A percentile compares a stretch with the other conserved stretches of the same genome.
phyloP scores from a whole-genome alignment of 2,329 filamentous ascomycete genomes.

The Pestalotiopsis sp. region DNA sequence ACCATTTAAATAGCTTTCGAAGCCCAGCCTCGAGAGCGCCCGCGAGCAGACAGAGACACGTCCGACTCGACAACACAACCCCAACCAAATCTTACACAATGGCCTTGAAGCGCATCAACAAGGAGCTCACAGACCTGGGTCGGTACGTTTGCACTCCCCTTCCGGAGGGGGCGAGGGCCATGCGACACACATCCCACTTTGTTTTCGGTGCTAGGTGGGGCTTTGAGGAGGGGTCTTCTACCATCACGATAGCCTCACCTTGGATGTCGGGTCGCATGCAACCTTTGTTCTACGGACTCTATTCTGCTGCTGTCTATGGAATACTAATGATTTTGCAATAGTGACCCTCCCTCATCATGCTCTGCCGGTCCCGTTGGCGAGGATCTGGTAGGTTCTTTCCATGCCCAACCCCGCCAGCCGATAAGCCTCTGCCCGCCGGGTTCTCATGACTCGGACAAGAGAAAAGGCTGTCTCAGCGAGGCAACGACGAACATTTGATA shows the following conservation, averaged over 20 bases:
- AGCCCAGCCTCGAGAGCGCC: conserved; percentile 24
- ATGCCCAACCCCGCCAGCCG: conserved; percentile 29
- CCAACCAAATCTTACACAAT: conserved; percentile 50
- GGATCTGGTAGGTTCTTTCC: conserved; percentile 79
- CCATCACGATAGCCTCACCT: conserved; percentile 12
- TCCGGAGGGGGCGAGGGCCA: conserved; percentile 16
- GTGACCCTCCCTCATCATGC: conserved; percentile 98
- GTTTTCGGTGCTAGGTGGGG: conserved; percentile 31
- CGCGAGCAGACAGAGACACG: conserved; percentile 17
- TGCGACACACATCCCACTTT: conserved; percentile 20
- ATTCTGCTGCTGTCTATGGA: conserved; percentile 18
- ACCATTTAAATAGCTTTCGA: conserved; percentile 27
- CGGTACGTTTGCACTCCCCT: conserved; percentile 61
- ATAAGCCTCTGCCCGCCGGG: conserved; percentile 22
- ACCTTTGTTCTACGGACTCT: conserved; percentile 11
- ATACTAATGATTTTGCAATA: conserved; percentile 45
- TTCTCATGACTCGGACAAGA: conserved; percentile 20
- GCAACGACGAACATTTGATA: neutral
- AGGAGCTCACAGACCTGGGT: conserved; percentile 88
- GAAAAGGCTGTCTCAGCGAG: conserved; percentile 1
- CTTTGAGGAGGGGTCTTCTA: conserved; percentile 26
- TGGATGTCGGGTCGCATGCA: neutral
- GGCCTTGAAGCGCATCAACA: conserved; percentile 94
- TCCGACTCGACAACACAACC: conserved; percentile 14
- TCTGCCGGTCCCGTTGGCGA: conserved; percentile 96